These are phyloP conservation scores for Polytrichum commune DNA, from an alignment of 225 moss, liverwort and hornwort species.

Conservation along the genomic window DNA sequence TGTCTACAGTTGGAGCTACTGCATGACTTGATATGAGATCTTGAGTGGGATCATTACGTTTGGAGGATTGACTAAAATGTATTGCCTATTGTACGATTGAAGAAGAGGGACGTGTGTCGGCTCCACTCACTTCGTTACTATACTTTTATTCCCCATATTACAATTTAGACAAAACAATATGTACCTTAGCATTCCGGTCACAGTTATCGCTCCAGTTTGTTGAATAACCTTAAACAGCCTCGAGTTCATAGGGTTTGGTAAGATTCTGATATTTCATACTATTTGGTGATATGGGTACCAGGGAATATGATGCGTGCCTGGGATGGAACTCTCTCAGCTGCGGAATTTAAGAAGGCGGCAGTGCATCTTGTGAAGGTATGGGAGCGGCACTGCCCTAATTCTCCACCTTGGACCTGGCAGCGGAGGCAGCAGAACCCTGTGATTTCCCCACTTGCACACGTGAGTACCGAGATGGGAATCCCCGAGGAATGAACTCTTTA, in stretches of 20 bases:
- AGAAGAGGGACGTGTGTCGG: too few relatives aligned
- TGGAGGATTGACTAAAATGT: background rate
- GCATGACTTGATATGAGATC: background rate
- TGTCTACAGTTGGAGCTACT: background rate
- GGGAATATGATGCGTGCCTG: conserved; percentile 14
- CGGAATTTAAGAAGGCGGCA: conserved; percentile 45
- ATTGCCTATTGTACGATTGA: too few relatives aligned
- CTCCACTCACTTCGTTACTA: too few relatives aligned
- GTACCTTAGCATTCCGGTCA: too few relatives aligned
- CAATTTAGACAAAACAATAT: too few relatives aligned
- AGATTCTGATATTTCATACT: too few relatives aligned
- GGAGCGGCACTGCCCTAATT: conserved; percentile 41
- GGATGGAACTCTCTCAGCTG: conserved; percentile 53
- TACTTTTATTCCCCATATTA: too few relatives aligned
- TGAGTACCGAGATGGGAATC: conserved; percentile 10
- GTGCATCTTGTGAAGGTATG: conserved; percentile 41
- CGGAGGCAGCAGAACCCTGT: background rate
- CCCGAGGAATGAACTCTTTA: background rate
- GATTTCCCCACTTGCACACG: conserved; percentile 19
- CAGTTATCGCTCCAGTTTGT: too few relatives aligned
- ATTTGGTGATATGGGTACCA: background rate
- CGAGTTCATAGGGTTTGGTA: too few relatives aligned
- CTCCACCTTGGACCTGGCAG: conserved; percentile 54
- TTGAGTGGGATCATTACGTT: background rate
- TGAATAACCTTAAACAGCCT: too few relatives aligned